Percentiles rank a stretch among this genome's conserved stretches.
phyloP scores from a whole-genome alignment of 768 basidiomycete genomes.

The Tricholoma saponaceum region DNA sequence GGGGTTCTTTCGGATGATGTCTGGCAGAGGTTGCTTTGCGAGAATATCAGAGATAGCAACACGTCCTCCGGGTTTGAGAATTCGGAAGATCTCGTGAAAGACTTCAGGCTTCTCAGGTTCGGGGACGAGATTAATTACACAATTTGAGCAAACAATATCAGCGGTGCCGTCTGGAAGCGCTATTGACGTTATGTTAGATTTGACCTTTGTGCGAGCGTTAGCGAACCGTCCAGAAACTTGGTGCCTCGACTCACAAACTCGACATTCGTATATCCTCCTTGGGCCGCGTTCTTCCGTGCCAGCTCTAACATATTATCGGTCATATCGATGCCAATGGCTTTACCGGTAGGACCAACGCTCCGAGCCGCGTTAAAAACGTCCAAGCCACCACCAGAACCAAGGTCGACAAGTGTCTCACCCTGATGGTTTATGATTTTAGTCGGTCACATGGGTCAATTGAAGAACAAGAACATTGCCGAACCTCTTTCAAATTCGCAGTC shows the following conservation, averaged over 20 bases:
- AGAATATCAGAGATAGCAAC: constrained; percentile 48
- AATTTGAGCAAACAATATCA: constrained; percentile 56
- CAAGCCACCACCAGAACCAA: constrained; percentile 55
- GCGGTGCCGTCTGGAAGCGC: constrained; percentile 42
- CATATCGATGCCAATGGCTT: constrained; percentile 45
- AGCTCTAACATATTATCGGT: not conserved
- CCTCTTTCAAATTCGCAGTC: constrained; percentile 42
- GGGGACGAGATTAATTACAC: constrained; percentile 50
- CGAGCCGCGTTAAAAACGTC: constrained; percentile 51
- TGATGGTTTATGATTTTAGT: constrained; percentile 16
- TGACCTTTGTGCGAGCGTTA: not conserved
- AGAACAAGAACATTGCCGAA: constrained; percentile 15
- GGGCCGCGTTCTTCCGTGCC: not conserved
- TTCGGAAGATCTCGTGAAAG: constrained; percentile 42
- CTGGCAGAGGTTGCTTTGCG: constrained; percentile 40
- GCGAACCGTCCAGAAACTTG: not conserved
- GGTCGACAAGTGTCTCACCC: constrained; percentile 55
- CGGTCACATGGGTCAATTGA: not conserved
- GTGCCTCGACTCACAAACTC: not conserved
- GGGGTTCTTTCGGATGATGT: constrained; percentile 36
- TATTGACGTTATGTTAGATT: not conserved
- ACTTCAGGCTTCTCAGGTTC: constrained; percentile 34
- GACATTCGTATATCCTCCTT: not conserved
- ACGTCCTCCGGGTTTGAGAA: constrained; percentile 56
- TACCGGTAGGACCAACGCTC: constrained; percentile 45